phyloP scores from a whole-genome alignment of 2,329 filamentous ascomycete species.

The Passalora sequoiae region DNA sequence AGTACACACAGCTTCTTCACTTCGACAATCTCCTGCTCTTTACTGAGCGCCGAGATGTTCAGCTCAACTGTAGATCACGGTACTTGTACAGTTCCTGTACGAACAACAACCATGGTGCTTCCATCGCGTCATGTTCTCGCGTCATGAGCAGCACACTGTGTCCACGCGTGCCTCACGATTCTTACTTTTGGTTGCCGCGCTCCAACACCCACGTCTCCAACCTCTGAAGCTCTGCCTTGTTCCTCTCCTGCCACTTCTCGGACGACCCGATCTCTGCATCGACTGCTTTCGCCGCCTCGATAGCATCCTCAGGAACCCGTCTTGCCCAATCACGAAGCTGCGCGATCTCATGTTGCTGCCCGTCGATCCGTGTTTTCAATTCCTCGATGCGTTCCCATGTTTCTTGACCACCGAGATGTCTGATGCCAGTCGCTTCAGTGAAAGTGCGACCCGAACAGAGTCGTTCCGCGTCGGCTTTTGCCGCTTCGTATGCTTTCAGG shows the following conservation, averaged over 20 bases:
- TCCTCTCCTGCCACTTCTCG: not conserved
- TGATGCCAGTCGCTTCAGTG: slow-evolving; percentile 4
- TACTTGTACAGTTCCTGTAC: no score
- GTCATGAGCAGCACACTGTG: no score
- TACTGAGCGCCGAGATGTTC: no score
- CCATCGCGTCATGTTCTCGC: no score
- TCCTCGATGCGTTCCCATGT: not conserved
- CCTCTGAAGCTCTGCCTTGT: not conserved
- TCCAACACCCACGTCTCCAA: slow-evolving; percentile 5
- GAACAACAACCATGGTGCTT: no score
- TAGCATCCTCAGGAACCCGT: slow-evolving; percentile 1
- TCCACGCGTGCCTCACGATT: no score
- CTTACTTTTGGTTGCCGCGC: not conserved
- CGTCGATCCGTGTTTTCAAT: not conserved
- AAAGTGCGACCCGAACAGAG: slow-evolving; percentile 9
- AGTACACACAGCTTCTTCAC: no score
- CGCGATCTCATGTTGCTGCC: not conserved
- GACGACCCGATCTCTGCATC: not conserved
- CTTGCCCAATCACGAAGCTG: not conserved
- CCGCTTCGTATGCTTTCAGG: slow-evolving; percentile 3
- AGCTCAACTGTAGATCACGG: no score
- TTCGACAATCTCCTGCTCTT: no score
- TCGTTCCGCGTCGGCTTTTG: slow-evolving; percentile 8
- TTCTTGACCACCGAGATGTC: not conserved
- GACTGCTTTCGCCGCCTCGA: slow-evolving; percentile 1